phyloP scores from a whole-genome alignment of 164 flowering plant genomes.

The Macadamia integrifolia region DNA sequence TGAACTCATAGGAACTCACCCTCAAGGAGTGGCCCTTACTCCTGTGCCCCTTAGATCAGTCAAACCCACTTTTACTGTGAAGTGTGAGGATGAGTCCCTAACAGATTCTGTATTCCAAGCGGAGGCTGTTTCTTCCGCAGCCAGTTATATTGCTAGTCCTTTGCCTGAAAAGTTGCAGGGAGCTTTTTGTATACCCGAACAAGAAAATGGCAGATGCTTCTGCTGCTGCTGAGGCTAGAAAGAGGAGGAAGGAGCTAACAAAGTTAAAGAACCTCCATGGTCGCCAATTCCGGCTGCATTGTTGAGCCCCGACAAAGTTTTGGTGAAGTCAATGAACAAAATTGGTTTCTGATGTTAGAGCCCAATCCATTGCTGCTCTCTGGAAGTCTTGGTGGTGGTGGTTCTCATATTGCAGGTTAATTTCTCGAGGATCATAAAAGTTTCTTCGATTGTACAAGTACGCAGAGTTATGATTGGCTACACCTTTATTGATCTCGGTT shows the following conservation, averaged over 20 bases:
- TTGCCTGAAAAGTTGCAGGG: constrained; percentile 22
- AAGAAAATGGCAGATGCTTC: constrained; percentile 32
- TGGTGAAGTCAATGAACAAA: constrained; percentile 2
- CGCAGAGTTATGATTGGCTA: no score
- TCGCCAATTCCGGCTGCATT: constrained; percentile 36
- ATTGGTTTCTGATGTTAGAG: no score
- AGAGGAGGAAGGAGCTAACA: constrained; percentile 72
- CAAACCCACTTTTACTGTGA: not conserved
- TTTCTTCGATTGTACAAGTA: no score
- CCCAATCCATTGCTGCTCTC: no score
- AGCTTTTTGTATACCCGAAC: constrained; percentile 3
- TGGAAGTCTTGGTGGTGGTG: no score
- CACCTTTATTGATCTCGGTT: no score
- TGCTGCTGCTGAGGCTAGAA: constrained; percentile 72
- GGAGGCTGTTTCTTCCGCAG: constrained; percentile 11
- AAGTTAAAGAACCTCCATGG: constrained; percentile 49
- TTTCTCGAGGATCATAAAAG: no score
- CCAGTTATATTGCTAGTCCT: constrained; percentile 10
- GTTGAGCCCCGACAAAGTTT: constrained; percentile 19
- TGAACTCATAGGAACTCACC: constrained; percentile 16
- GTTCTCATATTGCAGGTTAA: no score
- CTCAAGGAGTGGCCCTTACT: constrained; percentile 13
- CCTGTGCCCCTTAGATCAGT: constrained; percentile 16
- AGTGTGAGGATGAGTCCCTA: constrained; percentile 15
- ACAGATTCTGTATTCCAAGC: constrained; percentile 9